Conservation (phyloP, 257 asterid species). For the Penstemon davidsonii region DNA sequence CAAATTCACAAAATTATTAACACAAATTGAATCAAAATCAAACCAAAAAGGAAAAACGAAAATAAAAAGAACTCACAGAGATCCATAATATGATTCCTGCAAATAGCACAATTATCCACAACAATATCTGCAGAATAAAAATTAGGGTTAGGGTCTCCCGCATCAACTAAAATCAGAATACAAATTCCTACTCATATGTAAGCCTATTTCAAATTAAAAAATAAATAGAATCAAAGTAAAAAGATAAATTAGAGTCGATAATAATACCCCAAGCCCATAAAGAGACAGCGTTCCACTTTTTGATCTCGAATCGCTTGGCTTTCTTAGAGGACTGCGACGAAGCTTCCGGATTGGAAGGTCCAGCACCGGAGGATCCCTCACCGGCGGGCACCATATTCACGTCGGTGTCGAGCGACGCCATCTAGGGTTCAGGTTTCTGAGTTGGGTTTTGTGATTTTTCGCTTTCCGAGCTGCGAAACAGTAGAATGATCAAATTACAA, state of each 20-base stretch:
- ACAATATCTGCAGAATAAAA: conserved; percentile 67
- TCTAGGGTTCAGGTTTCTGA: conserved; percentile 4
- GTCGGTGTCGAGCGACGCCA: conserved; percentile 82
- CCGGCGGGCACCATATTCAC: conserved; percentile 71
- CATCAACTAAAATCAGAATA: conserved; percentile 1
- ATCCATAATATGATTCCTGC: conserved; percentile 98
- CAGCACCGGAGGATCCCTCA: conserved; percentile 60
- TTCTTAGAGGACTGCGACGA: conserved; percentile 51
- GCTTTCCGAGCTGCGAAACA: no score
- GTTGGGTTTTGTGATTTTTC: no score
- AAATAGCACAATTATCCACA: conserved; percentile 94
- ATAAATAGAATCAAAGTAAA: no score
- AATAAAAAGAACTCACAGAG: conserved; percentile 55
- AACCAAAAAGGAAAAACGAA: not conserved
- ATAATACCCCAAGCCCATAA: conserved; percentile 90
- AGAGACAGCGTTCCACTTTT: conserved; percentile 91
- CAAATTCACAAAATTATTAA: conserved; percentile 3
- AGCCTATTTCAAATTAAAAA: no score
- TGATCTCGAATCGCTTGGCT: conserved; percentile 77
- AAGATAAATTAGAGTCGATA: no score
- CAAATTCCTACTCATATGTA: not conserved
- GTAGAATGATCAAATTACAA: no score
- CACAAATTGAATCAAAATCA: not conserved
- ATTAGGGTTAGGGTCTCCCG: conserved; percentile 31
- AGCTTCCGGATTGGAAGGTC: conserved; percentile 40